Base-by-base conservation (phyloP, 2,329 filamentous ascomycete species). In the Coniochaeta sp. region DNA sequence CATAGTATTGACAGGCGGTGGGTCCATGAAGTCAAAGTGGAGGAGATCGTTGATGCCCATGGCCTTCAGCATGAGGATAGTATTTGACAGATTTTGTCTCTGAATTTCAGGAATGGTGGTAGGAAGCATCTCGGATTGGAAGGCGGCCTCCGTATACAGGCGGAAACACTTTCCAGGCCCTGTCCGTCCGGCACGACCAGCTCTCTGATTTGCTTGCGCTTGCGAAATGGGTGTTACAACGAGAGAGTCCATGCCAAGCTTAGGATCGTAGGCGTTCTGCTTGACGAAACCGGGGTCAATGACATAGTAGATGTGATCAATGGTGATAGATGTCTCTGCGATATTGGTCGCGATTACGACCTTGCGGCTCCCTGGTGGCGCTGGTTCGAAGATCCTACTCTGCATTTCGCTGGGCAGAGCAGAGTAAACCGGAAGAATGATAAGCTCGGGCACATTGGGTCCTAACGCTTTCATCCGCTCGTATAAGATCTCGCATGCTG, bases 21-120 rank as follows among this genome's bases (percentile, higher is more conserved):
- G 93, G 69, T 99, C 95, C 93, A 99, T 98, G 69, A 99, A 99
- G 75, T 98, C 93, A 69, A 99, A 99, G 70, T 96, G 92, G 14
- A 99, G 81, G 1, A 99, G 80, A 70, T 99, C 95, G 70, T 99
- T 98, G 74, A 99, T 98, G 3, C 96, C 95, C 92, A 99, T 98
- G 0, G 95, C 95, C 72, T 99, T 99, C 58, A 99, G 83, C 90
- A 97, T 96, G 55, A 99, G 82, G 72, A 99, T 98, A 0, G 93
- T 97, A 66, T 90, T 88, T 0, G 91, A 90, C 59, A 99, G 71
- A 68, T 99, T 99, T 72, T 97, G 91, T 1, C 95, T 84, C 71
- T 99, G 95, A 58, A 99, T 99, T 68, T 98, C 95, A 0, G 95
- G 95, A 33, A 98, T 96, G 0, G 92, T 93, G 0, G 93, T 97